These are phyloP conservation scores for Lepiota venenata DNA, from an alignment of 768 basidiomycete species.

Conservation along the genomic window DNA sequence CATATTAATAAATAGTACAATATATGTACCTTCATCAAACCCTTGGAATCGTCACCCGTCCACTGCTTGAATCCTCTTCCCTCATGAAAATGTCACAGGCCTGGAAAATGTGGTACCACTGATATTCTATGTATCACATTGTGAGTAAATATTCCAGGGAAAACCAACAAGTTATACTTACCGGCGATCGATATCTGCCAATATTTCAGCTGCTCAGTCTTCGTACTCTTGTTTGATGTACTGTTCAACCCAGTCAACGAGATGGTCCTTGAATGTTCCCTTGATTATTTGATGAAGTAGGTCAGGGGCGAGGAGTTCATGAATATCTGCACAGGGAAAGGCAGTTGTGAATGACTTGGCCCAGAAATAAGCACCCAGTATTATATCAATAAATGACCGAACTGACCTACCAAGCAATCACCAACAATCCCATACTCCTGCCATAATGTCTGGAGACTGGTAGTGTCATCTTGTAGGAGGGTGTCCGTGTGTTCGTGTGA, in stretches of 20 bases:
- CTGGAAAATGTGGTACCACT: too few relatives aligned
- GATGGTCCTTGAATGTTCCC: too few relatives aligned
- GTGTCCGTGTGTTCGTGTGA: not conserved
- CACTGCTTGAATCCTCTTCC: too few relatives aligned
- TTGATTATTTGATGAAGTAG: too few relatives aligned
- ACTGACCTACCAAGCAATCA: conserved; percentile 3
- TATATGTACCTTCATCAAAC: conserved; percentile 29
- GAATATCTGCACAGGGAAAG: conserved; percentile 31
- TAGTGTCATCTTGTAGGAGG: not conserved
- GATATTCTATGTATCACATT: conserved; percentile 21
- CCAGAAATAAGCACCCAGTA: not conserved
- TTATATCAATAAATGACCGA: not conserved
- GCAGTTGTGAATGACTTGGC: conserved; percentile 27
- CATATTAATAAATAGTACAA: not conserved
- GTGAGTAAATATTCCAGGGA: conserved; percentile 17
- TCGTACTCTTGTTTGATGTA: not conserved
- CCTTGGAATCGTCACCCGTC: too few relatives aligned
- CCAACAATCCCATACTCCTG: too few relatives aligned
- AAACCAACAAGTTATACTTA: too few relatives aligned
- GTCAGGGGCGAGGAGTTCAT: conserved; percentile 27
- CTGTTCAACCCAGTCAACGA: too few relatives aligned
- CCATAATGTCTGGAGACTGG: not conserved
- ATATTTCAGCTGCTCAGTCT: not conserved
- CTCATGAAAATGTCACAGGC: too few relatives aligned
- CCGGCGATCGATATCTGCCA: conserved; percentile 7